A percentile compares a stretch with the other conserved stretches of the same genome.
Evolutionary conservation across 129 eudicot species (phyloP).

Genomic region (Apium graveolens): DNA sequence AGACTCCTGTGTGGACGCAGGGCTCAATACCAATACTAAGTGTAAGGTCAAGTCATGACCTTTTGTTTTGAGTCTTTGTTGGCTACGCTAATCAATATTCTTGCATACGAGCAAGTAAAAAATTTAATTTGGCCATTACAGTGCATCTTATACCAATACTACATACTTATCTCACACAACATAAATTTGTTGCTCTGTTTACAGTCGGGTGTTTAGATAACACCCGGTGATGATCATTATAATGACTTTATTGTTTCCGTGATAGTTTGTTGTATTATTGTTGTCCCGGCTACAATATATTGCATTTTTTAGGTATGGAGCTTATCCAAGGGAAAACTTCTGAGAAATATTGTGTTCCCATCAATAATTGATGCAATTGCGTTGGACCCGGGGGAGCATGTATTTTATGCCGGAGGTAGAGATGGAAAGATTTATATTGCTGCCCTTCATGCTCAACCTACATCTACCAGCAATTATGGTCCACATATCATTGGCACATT

Average conservation of each 20-base stretch:
- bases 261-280: not conserved
- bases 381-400: slow-evolving; percentile 41
- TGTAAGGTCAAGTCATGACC: not conserved
- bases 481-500: slow-evolving; percentile 34
- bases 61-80: not conserved
- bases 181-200: not conserved
- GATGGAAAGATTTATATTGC: slow-evolving; percentile 51
- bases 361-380: slow-evolving; percentile 45
- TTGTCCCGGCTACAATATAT: not conserved
- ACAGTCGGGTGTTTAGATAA: not conserved
- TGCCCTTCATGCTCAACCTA: slow-evolving; percentile 28
- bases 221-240: not conserved
- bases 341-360: slow-evolving; percentile 43
- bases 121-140: not conserved
- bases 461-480: slow-evolving; percentile 26
- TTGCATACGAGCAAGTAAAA: not conserved
- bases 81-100: not conserved
- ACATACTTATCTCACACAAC: not conserved
- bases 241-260: not conserved
- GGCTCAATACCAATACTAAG: not conserved
- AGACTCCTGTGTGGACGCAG: not conserved
- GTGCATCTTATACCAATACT: not conserved
- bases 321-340: slow-evolving; percentile 30
- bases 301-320: slow-evolving; percentile 36
- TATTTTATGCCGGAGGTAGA: slow-evolving; percentile 50